Percentiles rank a stretch among this genome's conserved stretches.
phyloP scores from a whole-genome alignment of 2,329 filamentous ascomycete species.

The Colletotrichum sp. region DNA sequence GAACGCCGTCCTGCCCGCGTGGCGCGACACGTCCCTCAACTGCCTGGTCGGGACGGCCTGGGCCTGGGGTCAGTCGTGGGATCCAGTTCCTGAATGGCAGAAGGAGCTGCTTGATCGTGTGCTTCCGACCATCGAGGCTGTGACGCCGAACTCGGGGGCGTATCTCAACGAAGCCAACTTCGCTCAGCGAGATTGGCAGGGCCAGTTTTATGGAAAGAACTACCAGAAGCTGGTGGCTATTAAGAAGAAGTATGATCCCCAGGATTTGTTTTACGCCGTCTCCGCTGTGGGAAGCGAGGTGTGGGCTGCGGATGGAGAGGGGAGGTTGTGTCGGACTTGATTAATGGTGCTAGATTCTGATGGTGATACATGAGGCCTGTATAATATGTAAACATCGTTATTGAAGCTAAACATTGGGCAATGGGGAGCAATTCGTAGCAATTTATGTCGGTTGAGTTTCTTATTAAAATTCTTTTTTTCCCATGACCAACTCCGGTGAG shows the following conservation, averaged over 20 bases:
- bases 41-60: conserved; percentile 27
- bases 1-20: conserved; percentile 47
- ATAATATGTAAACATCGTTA: too few species aligned
- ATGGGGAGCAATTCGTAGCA: too few species aligned
- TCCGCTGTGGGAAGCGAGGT: conserved; percentile 32
- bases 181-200: conserved; percentile 30
- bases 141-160: conserved; percentile 27
- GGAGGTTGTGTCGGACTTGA: conserved; percentile 14
- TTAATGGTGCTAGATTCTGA: neutral
- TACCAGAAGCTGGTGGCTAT: conserved; percentile 29
- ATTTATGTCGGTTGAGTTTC: too few species aligned
- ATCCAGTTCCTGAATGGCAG: neutral
- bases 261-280: conserved; percentile 29
- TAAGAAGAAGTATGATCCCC: conserved; percentile 35
- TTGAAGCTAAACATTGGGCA: too few species aligned
- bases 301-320: conserved; percentile 17
- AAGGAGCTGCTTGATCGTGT: conserved; percentile 30
- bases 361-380: too few species aligned
- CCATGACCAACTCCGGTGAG: too few species aligned
- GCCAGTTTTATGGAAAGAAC: conserved; percentile 32
- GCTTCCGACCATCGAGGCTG: conserved; percentile 31
- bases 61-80: neutral
- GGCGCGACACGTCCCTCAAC: conserved; percentile 43
- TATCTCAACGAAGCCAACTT: conserved; percentile 36
- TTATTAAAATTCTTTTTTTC: too few species aligned